phyloP scores from a whole-genome alignment of 2,329 filamentous ascomycete species.

The Boeremia lycopersici region DNA sequence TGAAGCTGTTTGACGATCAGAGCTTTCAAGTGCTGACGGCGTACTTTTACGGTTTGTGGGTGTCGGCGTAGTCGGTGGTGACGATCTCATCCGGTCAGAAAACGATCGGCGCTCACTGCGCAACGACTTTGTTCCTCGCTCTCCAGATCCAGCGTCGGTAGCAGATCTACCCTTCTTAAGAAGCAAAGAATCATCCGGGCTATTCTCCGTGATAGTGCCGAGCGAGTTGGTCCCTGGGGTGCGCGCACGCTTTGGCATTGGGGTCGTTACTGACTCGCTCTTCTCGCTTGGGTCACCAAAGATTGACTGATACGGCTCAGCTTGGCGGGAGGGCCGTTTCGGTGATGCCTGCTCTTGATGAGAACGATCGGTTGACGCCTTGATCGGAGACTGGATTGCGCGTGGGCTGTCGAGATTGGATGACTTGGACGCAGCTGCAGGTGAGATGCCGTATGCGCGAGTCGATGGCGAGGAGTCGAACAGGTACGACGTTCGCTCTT shows the following conservation, averaged over 20 bases:
- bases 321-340: conserved; percentile 15
- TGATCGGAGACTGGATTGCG: conserved; percentile 17
- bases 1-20: conserved; percentile 22
- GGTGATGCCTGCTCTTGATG: conserved; percentile 20
- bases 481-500: conserved; percentile 44
- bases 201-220: conserved; percentile 59
- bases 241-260: conserved; percentile 32
- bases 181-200: conserved; percentile 50
- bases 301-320: conserved; percentile 40
- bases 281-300: conserved; percentile 43
- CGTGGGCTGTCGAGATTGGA: conserved; percentile 24
- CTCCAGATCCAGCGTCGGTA: conserved; percentile 51
- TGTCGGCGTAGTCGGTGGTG: conserved; percentile 40
- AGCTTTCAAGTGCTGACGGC: conserved; percentile 37
- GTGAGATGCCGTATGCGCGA: conserved; percentile 39
- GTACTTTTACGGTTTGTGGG: conserved; percentile 30
- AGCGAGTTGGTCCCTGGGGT: conserved; percentile 48
- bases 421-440: conserved; percentile 26
- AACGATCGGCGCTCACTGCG: conserved; percentile 42
- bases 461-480: conserved; percentile 48
- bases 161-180: conserved; percentile 51
- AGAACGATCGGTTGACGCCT: conserved; percentile 8
- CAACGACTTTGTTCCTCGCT: conserved; percentile 50
- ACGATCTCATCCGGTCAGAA: conserved; percentile 43
- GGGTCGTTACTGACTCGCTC: conserved; percentile 30